phyloP scores from a whole-genome alignment of 768 basidiomycete genomes.

The Wakefieldia striispora region DNA sequence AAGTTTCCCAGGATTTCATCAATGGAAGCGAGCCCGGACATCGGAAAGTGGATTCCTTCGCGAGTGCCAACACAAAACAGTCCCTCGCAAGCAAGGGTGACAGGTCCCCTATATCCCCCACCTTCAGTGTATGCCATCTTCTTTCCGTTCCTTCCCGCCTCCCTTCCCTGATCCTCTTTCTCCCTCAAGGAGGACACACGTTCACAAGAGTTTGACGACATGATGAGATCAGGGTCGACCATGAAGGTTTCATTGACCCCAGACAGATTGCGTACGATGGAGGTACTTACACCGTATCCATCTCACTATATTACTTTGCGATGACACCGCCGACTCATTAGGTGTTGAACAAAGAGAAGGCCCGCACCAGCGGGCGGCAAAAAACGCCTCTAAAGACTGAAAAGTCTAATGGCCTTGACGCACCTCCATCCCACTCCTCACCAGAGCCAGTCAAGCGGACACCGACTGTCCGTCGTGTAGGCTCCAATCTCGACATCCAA shows the following conservation, averaged over 20 bases:
- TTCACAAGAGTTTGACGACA: conserved; percentile 86
- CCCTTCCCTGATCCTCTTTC: conserved; percentile 1
- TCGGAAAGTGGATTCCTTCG: conserved; percentile 52
- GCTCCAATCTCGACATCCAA: conserved; percentile 67
- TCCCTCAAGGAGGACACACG: conserved; percentile 49
- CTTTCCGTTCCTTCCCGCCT: conserved; percentile 1
- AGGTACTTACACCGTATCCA: conserved; percentile 54
- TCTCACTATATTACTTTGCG: conserved; percentile 14
- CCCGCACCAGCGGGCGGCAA: conserved; percentile 32
- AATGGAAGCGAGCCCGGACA: conserved; percentile 48
- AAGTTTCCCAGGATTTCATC: conserved; percentile 39
- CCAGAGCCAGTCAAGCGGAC: conserved; percentile 25
- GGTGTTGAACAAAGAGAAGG: conserved; percentile 77
- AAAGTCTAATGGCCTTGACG: conserved; percentile 20
- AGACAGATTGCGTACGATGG: conserved; percentile 89
- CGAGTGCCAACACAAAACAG: conserved; percentile 49
- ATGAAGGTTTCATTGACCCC: conserved; percentile 97
- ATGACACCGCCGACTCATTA: conserved; percentile 24
- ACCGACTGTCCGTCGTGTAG: conserved; percentile 52
- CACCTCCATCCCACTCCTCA: conserved; percentile 10
- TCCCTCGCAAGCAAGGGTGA: conserved; percentile 31
- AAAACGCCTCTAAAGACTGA: conserved; percentile 22
- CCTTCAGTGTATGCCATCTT: conserved; percentile 31
- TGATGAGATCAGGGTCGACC: conserved; percentile 86
- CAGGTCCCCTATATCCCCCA: conserved; percentile 35